phyloP scores from a whole-genome alignment of 371 early-diverging fungal genomes.

The Mycotypha africana region DNA sequence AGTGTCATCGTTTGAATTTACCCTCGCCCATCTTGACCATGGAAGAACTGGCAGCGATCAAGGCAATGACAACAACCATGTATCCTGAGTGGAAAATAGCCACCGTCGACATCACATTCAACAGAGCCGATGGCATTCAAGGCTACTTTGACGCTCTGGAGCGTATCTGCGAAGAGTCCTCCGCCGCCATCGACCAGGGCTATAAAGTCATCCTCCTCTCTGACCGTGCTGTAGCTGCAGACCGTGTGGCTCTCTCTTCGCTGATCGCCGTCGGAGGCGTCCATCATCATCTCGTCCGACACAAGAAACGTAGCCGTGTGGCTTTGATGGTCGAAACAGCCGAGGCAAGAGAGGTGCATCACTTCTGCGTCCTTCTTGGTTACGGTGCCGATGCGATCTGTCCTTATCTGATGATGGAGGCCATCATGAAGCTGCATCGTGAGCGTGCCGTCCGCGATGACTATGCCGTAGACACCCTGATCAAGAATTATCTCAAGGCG shows the following conservation, averaged over 20 bases:
- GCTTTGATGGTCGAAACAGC: conserved; percentile 89
- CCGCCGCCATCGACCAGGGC: conserved; percentile 66
- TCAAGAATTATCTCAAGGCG: conserved; percentile 80
- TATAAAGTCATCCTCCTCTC: conserved; percentile 79
- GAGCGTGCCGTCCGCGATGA: conserved; percentile 65
- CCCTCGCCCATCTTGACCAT: conserved; percentile 83
- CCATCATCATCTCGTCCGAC: conserved; percentile 88
- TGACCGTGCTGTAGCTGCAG: conserved; percentile 61
- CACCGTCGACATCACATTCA: conserved; percentile 87
- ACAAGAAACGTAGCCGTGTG: conserved; percentile 82
- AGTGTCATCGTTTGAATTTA: conserved; percentile 73
- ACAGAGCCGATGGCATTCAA: conserved; percentile 61
- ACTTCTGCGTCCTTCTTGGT: conserved; percentile 92
- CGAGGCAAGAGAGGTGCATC: conserved; percentile 96
- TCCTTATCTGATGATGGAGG: conserved; percentile 88
- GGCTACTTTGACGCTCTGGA: conserved; percentile 81
- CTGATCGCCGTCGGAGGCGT: conserved; percentile 88
- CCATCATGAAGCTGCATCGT: conserved; percentile 82
- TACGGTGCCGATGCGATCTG: conserved; percentile 97
- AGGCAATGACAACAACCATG: conserved; percentile 50
- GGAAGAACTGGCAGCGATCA: conserved; percentile 74
- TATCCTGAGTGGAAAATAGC: conserved; percentile 74
- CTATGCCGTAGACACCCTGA: conserved; percentile 45
- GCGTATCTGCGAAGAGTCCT: conserved; percentile 78
- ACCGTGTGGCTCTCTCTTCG: conserved; percentile 80